Evolutionary conservation across 805 yeast genomes (phyloP).

Genomic region (Starmerella roubikii): DNA sequence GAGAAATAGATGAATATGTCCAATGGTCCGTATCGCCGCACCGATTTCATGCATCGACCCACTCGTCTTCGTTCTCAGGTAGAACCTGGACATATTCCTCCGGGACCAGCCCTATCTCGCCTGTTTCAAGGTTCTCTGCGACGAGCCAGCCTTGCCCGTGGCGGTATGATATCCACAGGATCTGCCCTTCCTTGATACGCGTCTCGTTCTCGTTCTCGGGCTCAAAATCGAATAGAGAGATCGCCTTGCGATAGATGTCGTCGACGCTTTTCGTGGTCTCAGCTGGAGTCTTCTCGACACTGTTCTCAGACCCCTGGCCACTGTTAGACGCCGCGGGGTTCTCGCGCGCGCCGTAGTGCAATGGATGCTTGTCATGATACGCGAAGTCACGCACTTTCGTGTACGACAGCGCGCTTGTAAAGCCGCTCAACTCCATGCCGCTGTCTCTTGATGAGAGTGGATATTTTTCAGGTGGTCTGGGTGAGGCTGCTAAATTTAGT

Average conservation of each 20-base stretch:
- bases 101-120: conserved; percentile 85
- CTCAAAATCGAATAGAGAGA: conserved; percentile 75
- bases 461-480: too few relatives aligned
- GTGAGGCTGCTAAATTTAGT: neutral
- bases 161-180: conserved; percentile 70
- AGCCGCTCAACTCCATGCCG: conserved; percentile 18
- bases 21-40: too few relatives aligned
- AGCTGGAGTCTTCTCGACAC: neutral
- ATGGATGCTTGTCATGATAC: conserved; percentile 52
- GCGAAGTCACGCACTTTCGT: conserved; percentile 69
- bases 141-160: conserved; percentile 99
- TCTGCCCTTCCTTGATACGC: conserved; percentile 62
- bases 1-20: too few relatives aligned
- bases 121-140: conserved; percentile 61
- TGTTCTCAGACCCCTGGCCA: neutral
- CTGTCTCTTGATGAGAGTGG: too few relatives aligned
- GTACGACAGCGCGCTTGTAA: conserved; percentile 26
- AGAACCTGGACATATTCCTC: conserved; percentile 71
- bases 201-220: conserved; percentile 95
- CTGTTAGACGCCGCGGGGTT: neutral
- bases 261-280: conserved; percentile 15
- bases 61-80: conserved; percentile 20
- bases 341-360: conserved; percentile 44
- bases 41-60: conserved; percentile 15
- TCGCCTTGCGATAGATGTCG: conserved; percentile 49